These are phyloP conservation scores for Hamigera avellanea DNA, from an alignment of 495 filamentous ascomycete genomes.

Conservation along the genomic window DNA sequence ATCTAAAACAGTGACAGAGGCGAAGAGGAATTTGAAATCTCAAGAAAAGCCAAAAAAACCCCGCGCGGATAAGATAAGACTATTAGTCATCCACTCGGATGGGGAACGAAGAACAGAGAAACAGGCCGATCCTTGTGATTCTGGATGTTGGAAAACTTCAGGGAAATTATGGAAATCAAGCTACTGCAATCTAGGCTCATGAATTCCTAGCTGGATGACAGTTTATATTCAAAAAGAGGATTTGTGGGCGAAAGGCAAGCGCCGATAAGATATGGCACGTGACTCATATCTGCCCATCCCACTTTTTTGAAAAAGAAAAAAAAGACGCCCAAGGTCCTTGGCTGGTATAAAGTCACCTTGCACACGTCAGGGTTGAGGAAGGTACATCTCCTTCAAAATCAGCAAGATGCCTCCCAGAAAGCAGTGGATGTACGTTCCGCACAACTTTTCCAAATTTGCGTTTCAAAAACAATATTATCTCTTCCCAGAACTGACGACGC, in stretches of 20 bases:
- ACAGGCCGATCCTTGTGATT: too few relatives aligned
- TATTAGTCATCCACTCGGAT: constrained; percentile 7
- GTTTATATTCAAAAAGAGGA: not conserved
- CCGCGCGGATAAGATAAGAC: constrained; percentile 18
- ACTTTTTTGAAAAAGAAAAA: constrained; percentile 14
- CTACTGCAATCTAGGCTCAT: too few relatives aligned
- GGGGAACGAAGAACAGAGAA: not conserved
- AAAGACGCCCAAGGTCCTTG: not conserved
- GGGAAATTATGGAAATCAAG: too few relatives aligned
- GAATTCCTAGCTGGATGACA: not conserved
- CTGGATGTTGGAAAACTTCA: too few relatives aligned
- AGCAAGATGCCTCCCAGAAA: constrained; percentile 60
- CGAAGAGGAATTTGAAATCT: constrained; percentile 3
- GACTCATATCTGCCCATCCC: constrained; percentile 20
- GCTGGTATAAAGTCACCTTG: too few relatives aligned
- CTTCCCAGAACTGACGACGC: constrained; percentile 5
- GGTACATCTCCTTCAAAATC: not conserved
- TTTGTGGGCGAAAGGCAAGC: not conserved
- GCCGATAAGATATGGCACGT: constrained; percentile 19
- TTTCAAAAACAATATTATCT: not conserved
- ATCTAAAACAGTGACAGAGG: not conserved
- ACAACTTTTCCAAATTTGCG: too few relatives aligned
- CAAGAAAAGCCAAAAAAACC: constrained; percentile 3
- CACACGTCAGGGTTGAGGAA: not conserved
- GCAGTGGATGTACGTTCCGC: constrained; percentile 72